These are phyloP conservation scores for Smittium culicis DNA, from an alignment of 371 early-diverging fungal species.

Conservation along the genomic window DNA sequence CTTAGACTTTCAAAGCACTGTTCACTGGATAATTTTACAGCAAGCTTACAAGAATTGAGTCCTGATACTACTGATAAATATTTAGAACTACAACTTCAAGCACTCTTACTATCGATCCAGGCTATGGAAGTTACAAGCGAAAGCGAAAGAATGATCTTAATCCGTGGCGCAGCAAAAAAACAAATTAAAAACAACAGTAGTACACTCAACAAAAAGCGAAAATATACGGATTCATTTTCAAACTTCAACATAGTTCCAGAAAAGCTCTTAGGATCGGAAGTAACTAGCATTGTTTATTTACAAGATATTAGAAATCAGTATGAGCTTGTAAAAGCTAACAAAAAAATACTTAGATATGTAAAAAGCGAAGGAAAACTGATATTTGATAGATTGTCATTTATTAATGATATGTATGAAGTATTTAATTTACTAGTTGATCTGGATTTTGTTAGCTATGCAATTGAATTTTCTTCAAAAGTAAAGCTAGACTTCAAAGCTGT, in stretches of 20 bases:
- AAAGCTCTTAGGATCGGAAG: neutral
- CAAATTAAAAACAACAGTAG: neutral
- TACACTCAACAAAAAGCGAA: neutral
- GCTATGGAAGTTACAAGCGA: neutral
- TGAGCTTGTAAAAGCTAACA: neutral
- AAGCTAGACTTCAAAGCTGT: neutral
- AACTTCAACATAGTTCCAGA: neutral
- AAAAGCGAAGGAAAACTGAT: neutral
- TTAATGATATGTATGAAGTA: neutral
- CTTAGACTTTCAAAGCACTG: neutral
- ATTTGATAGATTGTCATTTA: neutral
- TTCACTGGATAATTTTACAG: too few relatives aligned
- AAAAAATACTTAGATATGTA: neutral
- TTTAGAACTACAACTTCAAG: constrained; percentile 1
- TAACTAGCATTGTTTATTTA: neutral
- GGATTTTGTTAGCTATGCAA: neutral
- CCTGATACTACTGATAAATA: neutral
- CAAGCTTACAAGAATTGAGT: neutral
- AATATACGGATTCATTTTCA: neutral
- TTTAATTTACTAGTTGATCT: neutral
- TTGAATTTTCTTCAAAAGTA: neutral
- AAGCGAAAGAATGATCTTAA: neutral
- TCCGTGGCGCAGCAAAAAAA: neutral
- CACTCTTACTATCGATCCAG: neutral
- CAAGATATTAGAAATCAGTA: neutral